Conservation (phyloP, 1,284 basidiomycete genomes). For the Clitocybe nebularis region DNA sequence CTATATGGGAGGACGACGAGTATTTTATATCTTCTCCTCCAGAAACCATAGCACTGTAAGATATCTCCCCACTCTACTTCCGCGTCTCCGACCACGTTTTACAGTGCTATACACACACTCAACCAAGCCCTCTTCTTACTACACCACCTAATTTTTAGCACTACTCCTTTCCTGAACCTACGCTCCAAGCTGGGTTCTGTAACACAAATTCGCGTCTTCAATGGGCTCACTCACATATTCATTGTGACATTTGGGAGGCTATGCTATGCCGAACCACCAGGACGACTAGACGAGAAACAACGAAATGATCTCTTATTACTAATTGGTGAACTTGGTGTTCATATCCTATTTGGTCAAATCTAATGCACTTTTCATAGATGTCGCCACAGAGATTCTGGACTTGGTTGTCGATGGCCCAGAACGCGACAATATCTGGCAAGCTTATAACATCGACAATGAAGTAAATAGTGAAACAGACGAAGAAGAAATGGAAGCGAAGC, state of each 20-base stretch:
- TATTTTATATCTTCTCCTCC: conserved; percentile 34
- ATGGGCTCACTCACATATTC: conserved; percentile 72
- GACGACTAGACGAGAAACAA: conserved; percentile 48
- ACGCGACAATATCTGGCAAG: conserved; percentile 65
- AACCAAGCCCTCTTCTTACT: conserved; percentile 54
- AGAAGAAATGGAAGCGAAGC: conserved; percentile 46
- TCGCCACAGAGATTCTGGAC: conserved; percentile 67
- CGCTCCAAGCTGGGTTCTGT: conserved; percentile 52
- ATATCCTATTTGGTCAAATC: conserved; percentile 13
- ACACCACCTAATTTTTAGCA: conserved; percentile 53
- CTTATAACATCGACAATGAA: conserved; percentile 53
- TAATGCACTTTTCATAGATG: conserved; percentile 37
- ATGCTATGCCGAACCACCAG: conserved; percentile 66
- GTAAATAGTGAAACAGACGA: conserved; percentile 42
- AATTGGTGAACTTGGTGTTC: conserved; percentile 40
- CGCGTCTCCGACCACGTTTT: conserved; percentile 8
- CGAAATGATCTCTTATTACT: conserved; percentile 44
- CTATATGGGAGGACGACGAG: conserved; percentile 66
- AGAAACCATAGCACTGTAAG: conserved; percentile 36
- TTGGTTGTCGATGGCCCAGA: conserved; percentile 74
- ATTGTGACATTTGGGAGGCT: conserved; percentile 73
- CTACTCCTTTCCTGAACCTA: conserved; percentile 43
- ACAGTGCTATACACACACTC: conserved; percentile 47
- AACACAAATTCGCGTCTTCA: conserved; percentile 46
- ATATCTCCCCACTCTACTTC: conserved; percentile 1